Conservation (phyloP, 441 rosid genomes). For the Pelargonium fulgidum region DNA sequence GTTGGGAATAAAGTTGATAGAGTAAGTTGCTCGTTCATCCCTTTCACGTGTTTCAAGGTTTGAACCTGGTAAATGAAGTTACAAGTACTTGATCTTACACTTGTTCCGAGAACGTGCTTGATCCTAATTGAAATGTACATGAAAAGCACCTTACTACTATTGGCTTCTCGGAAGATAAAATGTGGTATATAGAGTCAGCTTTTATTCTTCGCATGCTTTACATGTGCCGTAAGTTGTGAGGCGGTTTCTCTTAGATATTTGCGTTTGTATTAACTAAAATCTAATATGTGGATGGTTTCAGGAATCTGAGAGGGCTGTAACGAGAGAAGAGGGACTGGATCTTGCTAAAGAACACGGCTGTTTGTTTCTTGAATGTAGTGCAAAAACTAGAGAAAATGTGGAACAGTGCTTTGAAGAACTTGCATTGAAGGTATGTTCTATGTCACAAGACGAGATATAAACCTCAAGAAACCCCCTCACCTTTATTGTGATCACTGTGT, state of each 20-base stretch:
- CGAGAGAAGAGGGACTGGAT: constrained; percentile 51
- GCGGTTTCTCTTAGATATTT: not conserved
- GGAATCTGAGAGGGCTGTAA: constrained; percentile 63
- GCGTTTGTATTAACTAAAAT: not conserved
- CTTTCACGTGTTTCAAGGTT: no score
- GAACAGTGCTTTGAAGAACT: constrained; percentile 61
- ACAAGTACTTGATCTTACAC: no score
- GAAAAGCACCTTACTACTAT: no score
- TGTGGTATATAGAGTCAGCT: not conserved
- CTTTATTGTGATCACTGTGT: no score
- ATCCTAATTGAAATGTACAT: no score
- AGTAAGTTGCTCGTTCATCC: constrained; percentile 32
- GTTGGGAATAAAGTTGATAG: constrained; percentile 72
- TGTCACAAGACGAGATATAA: no score
- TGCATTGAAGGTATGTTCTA: constrained; percentile 43
- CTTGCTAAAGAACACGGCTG: constrained; percentile 55
- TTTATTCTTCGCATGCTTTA: not conserved
- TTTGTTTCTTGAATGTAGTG: constrained; percentile 62
- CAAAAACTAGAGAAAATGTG: constrained; percentile 56
- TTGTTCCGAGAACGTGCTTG: no score
- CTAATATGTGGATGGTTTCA: constrained; percentile 21
- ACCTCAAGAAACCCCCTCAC: not conserved
- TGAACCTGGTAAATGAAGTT: no score
- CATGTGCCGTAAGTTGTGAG: no score
- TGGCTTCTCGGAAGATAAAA: no score